phyloP scores from a whole-genome alignment of 2,329 filamentous ascomycete genomes.

The Xylaria sp. region DNA sequence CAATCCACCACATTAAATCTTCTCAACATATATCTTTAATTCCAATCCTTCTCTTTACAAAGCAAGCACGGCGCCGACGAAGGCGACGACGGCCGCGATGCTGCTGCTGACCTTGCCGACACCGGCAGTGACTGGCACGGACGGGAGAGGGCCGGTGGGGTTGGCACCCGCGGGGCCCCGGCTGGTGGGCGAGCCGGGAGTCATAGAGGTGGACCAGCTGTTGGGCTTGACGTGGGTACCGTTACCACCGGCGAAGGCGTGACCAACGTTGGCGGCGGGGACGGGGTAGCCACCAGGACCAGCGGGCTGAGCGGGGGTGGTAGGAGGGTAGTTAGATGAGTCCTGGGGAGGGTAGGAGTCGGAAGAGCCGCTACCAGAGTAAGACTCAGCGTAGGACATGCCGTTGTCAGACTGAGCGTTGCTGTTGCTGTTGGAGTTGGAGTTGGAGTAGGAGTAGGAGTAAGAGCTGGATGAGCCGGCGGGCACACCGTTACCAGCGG shows the following conservation, averaged over 20 bases:
- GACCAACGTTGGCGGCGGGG: not conserved
- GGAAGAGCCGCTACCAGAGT: not conserved
- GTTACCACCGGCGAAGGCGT: constrained; percentile 9
- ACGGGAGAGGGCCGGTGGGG: not conserved
- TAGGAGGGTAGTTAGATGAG: not conserved
- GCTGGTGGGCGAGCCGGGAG: not conserved
- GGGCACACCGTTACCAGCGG: too few relatives aligned
- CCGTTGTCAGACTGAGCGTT: not conserved
- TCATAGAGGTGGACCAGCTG: not conserved
- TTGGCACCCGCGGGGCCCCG: not conserved
- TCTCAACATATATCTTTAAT: not conserved
- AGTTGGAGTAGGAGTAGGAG: not conserved
- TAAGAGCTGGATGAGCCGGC: not conserved
- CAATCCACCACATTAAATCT: not conserved
- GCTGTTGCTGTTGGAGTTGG: not conserved
- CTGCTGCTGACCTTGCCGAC: constrained; percentile 27
- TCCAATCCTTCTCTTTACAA: constrained; percentile 20
- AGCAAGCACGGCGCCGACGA: constrained; percentile 22
- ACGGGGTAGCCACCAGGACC: not conserved
- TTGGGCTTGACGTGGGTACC: not conserved
- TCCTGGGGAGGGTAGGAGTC: not conserved
- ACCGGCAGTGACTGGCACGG: constrained; percentile 13
- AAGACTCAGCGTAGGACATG: not conserved
- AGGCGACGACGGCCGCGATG: constrained; percentile 23
- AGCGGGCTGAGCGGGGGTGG: not conserved